Evolutionary conservation across 2,329 filamentous ascomycete species (phyloP).

Genomic region (Ascocoryne sarcoides): DNA sequence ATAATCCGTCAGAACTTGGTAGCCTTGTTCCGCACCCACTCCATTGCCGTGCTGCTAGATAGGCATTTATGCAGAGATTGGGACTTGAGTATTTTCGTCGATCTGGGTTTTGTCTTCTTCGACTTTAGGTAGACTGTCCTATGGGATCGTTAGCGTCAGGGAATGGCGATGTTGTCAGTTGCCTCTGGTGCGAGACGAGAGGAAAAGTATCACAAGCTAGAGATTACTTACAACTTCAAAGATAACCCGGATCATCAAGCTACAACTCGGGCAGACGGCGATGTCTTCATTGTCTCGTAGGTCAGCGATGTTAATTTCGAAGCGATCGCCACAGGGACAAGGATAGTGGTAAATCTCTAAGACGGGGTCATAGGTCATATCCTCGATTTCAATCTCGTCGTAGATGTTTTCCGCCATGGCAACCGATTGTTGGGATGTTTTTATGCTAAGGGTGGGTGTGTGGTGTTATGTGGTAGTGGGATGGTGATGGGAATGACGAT

Average conservation of each 20-base stretch:
- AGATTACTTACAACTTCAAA: slow-evolving; percentile 63
- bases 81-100: too few relatives aligned
- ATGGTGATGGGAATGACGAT: neutral
- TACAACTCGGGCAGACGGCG: slow-evolving; percentile 95
- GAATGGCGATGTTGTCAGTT: too few relatives aligned
- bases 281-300: slow-evolving; percentile 85
- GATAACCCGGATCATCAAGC: slow-evolving; percentile 91
- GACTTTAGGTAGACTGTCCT: too few relatives aligned
- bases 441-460: neutral
- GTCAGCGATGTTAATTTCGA: slow-evolving; percentile 81
- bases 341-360: slow-evolving; percentile 92
- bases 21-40: too few relatives aligned
- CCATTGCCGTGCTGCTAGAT: too few relatives aligned
- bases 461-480: slow-evolving; percentile 1
- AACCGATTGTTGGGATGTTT: neutral
- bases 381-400: slow-evolving; percentile 97
- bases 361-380: slow-evolving; percentile 82
- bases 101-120: too few relatives aligned
- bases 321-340: slow-evolving; percentile 93
- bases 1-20: too few relatives aligned
- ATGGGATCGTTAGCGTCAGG: too few relatives aligned
- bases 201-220: too few relatives aligned
- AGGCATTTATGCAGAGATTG: too few relatives aligned
- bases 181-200: too few relatives aligned
- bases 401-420: slow-evolving; percentile 64